A percentile compares a stretch with the other conserved stretches of the same genome.
phyloP scores from a whole-genome alignment of 2,329 filamentous ascomycete species.

The Fusarium longipes region DNA sequence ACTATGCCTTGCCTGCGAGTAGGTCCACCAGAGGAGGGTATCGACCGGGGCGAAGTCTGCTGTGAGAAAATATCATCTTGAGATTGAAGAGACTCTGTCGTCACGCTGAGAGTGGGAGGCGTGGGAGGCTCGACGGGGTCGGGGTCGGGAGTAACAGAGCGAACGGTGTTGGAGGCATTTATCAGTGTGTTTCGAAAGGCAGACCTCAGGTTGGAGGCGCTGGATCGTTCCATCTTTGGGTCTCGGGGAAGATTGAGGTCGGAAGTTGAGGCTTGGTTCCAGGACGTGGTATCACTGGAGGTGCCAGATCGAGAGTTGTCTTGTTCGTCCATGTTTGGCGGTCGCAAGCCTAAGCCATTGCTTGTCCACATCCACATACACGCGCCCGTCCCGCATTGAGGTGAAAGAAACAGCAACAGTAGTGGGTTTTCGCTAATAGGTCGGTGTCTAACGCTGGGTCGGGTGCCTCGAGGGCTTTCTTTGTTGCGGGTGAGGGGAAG shows the following conservation, averaged over 20 bases:
- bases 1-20: constrained; percentile 68
- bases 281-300: constrained; percentile 51
- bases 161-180: constrained; percentile 61
- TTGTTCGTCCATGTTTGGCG: constrained; percentile 60
- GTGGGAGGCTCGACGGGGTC: constrained; percentile 59
- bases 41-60: constrained; percentile 50
- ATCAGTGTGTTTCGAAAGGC: constrained; percentile 48
- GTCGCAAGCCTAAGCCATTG: constrained; percentile 60
- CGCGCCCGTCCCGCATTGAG: constrained; percentile 50
- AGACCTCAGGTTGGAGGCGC: constrained; percentile 51
- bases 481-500: constrained; percentile 8
- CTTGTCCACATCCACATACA: constrained; percentile 55
- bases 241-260: constrained; percentile 46
- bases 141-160: constrained; percentile 77
- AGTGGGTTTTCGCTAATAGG: constrained; percentile 11
- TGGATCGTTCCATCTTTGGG: constrained; percentile 51
- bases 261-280: constrained; percentile 48
- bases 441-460: constrained; percentile 8
- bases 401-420: constrained; percentile 17
- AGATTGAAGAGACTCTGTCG: constrained; percentile 41
- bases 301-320: constrained; percentile 51
- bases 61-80: constrained; percentile 46
- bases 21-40: constrained; percentile 49
- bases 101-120: constrained; percentile 40
- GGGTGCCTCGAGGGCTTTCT: constrained; percentile 24